Evolutionary conservation across 345 rosid species (phyloP), one percentile per base, ranked within the genome.

Genomic region (Xanthoceras sorbifolium): DNA sequence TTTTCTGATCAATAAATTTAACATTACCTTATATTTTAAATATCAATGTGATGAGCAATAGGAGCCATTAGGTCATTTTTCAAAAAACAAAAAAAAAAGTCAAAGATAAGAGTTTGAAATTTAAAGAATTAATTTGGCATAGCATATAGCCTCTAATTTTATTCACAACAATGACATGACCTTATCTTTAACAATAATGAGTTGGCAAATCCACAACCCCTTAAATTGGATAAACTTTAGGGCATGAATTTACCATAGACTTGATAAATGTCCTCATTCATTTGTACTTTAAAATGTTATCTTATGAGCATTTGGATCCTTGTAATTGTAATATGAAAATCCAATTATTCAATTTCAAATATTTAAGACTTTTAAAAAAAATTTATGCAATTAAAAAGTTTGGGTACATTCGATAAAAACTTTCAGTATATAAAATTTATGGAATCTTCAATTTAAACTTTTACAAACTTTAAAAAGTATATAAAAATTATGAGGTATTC

Each of bases 151-250:
- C 62, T 40, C 20, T 9, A 54, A 22, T 42, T 67, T 64, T 22
- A 26, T 59, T 23, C 61, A 23, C 31, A 66, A 55, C 36, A 14
- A 23, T 9, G 84, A 73, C 80, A 61, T 11, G 1, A 64, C 80
- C 80, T 82, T 82, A 79, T 82, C 85, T 57, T 40, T 34, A 11
- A 34, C 9, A 22, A 23, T 59, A 8, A 63, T 15, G 82, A 62
- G 22, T 15, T 68, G 78, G 80, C 72, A 25, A 61, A 75, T 17
- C 18, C 75, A 40, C 54, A 14, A 67, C 85, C 85, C 48, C 46
- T 36, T n/a, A 18, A 72, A 52, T n/a, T 61, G 80, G 80, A 81
- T 81, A 52, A 46, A 44, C 54, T 55, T 46, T 57, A 17, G 29
- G 11, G 14, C 26, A 57, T 0, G 2, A 12, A 7, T 48, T 20